Evolutionary conservation across 805 yeast species (phyloP).

Genomic region (Wickerhamiella galacta): DNA sequence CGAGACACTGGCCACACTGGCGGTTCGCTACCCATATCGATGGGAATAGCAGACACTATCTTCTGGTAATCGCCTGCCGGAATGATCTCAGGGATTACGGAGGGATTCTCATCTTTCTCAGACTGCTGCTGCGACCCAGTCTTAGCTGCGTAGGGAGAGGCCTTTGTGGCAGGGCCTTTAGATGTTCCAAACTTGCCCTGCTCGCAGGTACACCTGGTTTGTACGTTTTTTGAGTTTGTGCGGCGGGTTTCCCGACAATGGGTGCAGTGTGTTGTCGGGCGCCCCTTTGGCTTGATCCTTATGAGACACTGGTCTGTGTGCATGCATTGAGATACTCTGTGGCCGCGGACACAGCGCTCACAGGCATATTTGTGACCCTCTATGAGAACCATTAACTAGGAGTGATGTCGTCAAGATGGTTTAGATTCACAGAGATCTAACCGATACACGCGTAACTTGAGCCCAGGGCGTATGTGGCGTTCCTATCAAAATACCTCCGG

Average conservation of each 20-base stretch:
- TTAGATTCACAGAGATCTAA: too few species aligned
- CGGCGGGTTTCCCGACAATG: conserved; percentile 42
- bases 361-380: conserved; percentile 94
- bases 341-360: conserved; percentile 91
- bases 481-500: too few species aligned
- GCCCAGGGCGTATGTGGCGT: too few species aligned
- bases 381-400: conserved; percentile 53
- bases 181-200: conserved; percentile 8
- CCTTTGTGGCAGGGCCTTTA: too few species aligned
- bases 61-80: conserved; percentile 1
- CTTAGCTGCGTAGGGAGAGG: too few species aligned
- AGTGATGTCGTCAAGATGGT: too few species aligned
- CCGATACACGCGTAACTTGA: too few species aligned
- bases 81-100: background rate
- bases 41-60: too few species aligned
- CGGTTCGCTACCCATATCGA: too few species aligned
- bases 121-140: too few species aligned
- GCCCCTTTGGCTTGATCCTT: conserved; percentile 90
- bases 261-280: conserved; percentile 84
- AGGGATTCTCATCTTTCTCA: too few species aligned
- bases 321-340: conserved; percentile 82
- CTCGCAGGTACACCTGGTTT: conserved; percentile 22
- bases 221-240: conserved; percentile 13
- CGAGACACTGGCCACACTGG: too few species aligned
- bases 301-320: conserved; percentile 83